These are phyloP conservation scores for Daldinia grandis DNA, from an alignment of 495 filamentous ascomycete species.

Conservation along the genomic window DNA sequence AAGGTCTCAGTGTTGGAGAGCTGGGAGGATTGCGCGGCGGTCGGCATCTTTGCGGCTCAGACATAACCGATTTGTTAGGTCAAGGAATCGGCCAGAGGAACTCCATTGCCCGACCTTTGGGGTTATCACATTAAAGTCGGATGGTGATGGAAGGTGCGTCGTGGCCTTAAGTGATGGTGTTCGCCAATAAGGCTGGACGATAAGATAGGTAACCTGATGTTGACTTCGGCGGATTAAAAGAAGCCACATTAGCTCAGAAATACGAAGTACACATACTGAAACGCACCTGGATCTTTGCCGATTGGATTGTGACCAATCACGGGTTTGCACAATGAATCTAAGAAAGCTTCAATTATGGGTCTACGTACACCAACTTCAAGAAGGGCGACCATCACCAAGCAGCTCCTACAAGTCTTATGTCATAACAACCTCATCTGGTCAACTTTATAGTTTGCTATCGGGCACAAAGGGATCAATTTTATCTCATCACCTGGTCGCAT, in stretches of 20 bases:
- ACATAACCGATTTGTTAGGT: conserved; percentile 30
- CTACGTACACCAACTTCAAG: neutral
- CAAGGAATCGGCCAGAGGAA: conserved; percentile 22
- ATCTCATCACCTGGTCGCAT: neutral
- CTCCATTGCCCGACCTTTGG: conserved; percentile 10
- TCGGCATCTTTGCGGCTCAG: conserved; percentile 50
- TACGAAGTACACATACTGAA: neutral
- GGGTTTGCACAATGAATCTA: neutral
- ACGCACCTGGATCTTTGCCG: neutral
- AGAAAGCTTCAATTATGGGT: conserved; percentile 35
- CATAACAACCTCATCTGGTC: neutral
- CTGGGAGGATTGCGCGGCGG: conserved; percentile 44
- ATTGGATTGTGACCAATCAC: conserved; percentile 10
- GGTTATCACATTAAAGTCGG: conserved; percentile 27
- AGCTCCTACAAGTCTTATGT: neutral
- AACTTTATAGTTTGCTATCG: neutral
- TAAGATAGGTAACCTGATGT: conserved; percentile 1
- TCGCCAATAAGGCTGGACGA: conserved; percentile 28
- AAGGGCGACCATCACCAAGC: neutral
- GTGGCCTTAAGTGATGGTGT: conserved; percentile 34
- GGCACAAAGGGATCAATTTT: neutral
- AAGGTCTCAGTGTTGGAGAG: conserved; percentile 75
- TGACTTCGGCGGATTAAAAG: neutral
- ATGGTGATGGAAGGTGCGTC: conserved; percentile 28
- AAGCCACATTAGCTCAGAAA: conserved; percentile 1